Evolutionary conservation across 306 rosid species (phyloP).

Genomic region (Corylus americana): DNA sequence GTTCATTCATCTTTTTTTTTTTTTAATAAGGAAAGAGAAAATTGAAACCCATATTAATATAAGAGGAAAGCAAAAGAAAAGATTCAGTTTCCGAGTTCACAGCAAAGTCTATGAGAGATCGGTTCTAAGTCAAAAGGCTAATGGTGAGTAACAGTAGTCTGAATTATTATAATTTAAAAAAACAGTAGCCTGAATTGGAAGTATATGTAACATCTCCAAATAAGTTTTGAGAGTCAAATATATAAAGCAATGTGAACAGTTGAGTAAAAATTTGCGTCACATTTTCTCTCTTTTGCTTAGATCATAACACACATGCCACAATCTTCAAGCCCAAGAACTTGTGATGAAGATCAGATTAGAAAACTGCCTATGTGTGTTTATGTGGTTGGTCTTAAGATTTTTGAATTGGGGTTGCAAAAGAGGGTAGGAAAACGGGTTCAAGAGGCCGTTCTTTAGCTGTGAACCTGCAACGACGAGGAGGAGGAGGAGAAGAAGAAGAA

Average conservation of each 20-base stretch:
- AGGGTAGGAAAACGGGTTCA: too few relatives aligned
- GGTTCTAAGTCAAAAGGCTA: not conserved
- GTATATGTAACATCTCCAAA: not conserved
- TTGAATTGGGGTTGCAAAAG: too few relatives aligned
- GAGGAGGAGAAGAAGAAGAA: too few relatives aligned
- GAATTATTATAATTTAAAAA: not conserved
- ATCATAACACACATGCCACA: not conserved
- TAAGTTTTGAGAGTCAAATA: not conserved
- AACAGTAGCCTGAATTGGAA: not conserved
- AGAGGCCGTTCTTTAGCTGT: too few relatives aligned
- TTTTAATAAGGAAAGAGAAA: not conserved
- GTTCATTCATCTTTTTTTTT: too few relatives aligned
- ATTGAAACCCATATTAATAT: not conserved
- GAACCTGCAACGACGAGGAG: too few relatives aligned
- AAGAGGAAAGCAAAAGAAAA: not conserved
- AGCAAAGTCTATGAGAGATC: not conserved
- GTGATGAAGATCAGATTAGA: too few relatives aligned
- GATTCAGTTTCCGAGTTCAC: not conserved
- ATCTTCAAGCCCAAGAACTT: too few relatives aligned
- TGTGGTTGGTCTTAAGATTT: too few relatives aligned
- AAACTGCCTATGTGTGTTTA: too few relatives aligned
- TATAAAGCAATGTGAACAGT: not conserved
- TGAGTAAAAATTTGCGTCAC: not conserved
- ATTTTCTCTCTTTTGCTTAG: not conserved
- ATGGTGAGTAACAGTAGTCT: not conserved